These are phyloP conservation scores for Colletotrichum lentis DNA, from an alignment of 2,329 filamentous ascomycete genomes.

Conservation along the genomic window DNA sequence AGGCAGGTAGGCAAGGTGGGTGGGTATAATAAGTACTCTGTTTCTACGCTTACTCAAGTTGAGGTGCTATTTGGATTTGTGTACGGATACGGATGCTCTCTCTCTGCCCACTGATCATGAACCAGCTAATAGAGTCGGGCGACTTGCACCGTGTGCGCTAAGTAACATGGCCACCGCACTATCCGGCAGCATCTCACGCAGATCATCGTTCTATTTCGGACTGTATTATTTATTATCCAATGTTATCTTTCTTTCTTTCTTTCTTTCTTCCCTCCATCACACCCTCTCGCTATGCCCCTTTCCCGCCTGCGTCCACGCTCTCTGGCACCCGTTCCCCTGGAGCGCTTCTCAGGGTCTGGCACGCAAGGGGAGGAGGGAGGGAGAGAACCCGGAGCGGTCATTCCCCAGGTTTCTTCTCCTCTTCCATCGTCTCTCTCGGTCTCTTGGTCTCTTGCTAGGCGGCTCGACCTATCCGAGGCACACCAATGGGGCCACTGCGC, in stretches of 20 bases:
- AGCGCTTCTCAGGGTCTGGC: constrained; percentile 10
- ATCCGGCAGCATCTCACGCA: background rate
- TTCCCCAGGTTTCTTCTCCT: constrained; percentile 10
- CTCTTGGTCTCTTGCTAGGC: no score
- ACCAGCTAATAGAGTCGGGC: background rate
- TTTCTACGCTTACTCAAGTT: background rate
- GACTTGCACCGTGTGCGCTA: background rate
- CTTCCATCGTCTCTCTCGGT: background rate
- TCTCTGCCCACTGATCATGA: background rate
- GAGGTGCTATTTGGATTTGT: no score
- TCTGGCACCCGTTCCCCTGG: background rate
- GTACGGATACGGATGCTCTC: no score
- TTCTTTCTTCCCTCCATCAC: background rate
- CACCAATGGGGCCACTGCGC: background rate
- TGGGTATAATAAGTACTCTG: background rate
- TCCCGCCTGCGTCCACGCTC: background rate
- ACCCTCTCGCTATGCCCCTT: background rate
- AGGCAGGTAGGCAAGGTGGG: no score
- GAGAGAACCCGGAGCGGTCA: background rate
- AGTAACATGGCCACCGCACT: background rate
- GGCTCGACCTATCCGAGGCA: constrained; percentile 9
- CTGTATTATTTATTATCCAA: no score
- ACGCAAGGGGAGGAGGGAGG: constrained; percentile 5
- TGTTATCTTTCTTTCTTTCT: background rate
- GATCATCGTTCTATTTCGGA: background rate